Evolutionary conservation across 2,329 filamentous ascomycete genomes (phyloP).

Genomic region (Escovopsis weberi): DNA sequence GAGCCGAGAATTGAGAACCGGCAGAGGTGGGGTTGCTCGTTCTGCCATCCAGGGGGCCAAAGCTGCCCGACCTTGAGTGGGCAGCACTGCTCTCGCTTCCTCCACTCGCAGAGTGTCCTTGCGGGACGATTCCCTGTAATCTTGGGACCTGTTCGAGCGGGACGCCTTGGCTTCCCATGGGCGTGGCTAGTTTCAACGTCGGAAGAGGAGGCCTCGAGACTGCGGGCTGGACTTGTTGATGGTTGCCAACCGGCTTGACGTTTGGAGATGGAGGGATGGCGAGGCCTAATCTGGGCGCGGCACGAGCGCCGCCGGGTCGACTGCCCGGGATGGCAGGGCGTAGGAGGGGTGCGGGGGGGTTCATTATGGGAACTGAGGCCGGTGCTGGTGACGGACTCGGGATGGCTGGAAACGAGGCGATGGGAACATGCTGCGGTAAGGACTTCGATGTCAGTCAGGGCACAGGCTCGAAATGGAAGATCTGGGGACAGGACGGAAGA

Average conservation of each 20-base stretch:
- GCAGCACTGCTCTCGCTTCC: constrained; percentile 67
- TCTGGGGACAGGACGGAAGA: no score
- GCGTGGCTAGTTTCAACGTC: constrained; percentile 73
- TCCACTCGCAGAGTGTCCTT: constrained; percentile 53
- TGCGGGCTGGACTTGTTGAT: constrained; percentile 23
- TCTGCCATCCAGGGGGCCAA: constrained; percentile 60
- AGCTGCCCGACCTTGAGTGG: constrained; percentile 73
- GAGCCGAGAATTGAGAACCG: constrained; percentile 70
- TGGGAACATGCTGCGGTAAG: no score
- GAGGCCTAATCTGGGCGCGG: constrained; percentile 67
- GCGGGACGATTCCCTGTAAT: constrained; percentile 37
- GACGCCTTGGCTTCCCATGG: constrained; percentile 63
- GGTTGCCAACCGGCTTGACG: constrained; percentile 56
- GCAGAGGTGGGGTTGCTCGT: constrained; percentile 73
- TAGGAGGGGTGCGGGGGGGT: constrained; percentile 64
- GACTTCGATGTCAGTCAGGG: no score
- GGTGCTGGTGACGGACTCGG: constrained; percentile 17
- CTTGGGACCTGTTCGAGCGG: constrained; percentile 51
- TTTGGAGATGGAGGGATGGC: constrained; percentile 82
- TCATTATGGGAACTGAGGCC: constrained; percentile 43
- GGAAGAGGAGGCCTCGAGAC: constrained; percentile 45
- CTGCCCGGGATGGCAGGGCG: constrained; percentile 67
- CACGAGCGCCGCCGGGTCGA: constrained; percentile 45
- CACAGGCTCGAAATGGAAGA: no score
- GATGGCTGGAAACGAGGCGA: constrained; percentile 4